Percentiles rank a stretch among this genome's conserved stretches.
These are phyloP conservation scores for Leishmania martiniquensis DNA, from an alignment of 208 protist genomes.

Conservation along the genomic window DNA sequence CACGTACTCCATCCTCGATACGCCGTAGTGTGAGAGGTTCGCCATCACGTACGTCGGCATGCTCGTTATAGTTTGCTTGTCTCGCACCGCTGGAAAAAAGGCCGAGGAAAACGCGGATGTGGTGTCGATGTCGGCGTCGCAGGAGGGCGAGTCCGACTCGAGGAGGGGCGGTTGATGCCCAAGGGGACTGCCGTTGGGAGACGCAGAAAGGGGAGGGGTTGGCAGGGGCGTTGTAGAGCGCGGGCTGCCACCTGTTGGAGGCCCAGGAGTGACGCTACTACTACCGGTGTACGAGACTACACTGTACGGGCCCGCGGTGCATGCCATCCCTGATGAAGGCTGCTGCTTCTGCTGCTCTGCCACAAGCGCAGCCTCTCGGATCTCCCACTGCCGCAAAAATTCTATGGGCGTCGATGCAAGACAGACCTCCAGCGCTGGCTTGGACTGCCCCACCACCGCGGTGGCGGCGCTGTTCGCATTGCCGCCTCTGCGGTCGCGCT, in stretches of 20 bases:
- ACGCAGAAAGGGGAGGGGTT: not conserved
- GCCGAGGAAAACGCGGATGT: conserved; percentile 21
- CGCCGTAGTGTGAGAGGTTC: conserved; percentile 52
- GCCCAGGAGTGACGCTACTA: not conserved
- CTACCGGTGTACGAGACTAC: conserved; percentile 27
- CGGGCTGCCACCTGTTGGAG: conserved; percentile 4
- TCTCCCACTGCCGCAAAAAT: conserved; percentile 55
- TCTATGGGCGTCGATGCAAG: conserved; percentile 49
- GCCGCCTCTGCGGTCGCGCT: conserved; percentile 37
- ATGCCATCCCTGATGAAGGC: not conserved
- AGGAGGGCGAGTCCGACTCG: not conserved
- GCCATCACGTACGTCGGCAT: conserved; percentile 45
- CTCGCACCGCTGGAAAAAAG: conserved; percentile 35
- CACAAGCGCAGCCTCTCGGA: conserved; percentile 38
- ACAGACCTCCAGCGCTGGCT: conserved; percentile 64
- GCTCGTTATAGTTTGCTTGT: conserved; percentile 16
- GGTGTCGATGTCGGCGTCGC: not conserved
- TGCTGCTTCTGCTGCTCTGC: conserved; percentile 23
- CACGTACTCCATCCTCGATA: conserved; percentile 55
- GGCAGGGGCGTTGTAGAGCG: conserved; percentile 2
- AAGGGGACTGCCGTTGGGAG: not conserved
- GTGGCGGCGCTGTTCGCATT: conserved; percentile 2
- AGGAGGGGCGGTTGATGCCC: not conserved
- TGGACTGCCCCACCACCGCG: not conserved
- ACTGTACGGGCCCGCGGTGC: conserved; percentile 15